Percentiles rank a stretch among this genome's conserved stretches.
Evolutionary conservation across 768 basidiomycete species (phyloP).

Genomic region (Mycena crocata): DNA sequence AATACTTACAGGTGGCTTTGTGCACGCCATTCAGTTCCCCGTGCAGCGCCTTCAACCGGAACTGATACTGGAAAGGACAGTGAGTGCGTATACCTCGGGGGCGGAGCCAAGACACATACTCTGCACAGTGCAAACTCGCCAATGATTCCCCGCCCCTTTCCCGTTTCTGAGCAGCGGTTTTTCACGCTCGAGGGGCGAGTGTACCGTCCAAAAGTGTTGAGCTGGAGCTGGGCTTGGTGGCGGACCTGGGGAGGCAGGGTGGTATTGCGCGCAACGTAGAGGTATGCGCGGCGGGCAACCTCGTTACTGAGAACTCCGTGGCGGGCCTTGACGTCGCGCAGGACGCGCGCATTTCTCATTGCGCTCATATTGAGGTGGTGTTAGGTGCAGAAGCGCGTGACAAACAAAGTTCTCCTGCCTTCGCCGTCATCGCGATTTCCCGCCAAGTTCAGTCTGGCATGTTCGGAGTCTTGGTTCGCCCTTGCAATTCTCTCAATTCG

Average conservation of each 20-base stretch:
- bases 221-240: constrained; percentile 93
- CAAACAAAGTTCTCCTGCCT: constrained; percentile 2
- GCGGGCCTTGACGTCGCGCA: constrained; percentile 86
- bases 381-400: neutral
- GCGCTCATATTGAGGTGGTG: constrained; percentile 1
- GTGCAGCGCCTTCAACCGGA: constrained; percentile 84
- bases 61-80: constrained; percentile 75
- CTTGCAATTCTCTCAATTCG: neutral
- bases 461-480: constrained; percentile 9
- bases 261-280: constrained; percentile 94
- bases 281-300: constrained; percentile 87
- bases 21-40: constrained; percentile 89
- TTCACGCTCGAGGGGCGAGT: constrained; percentile 90
- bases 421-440: neutral
- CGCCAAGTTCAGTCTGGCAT: constrained; percentile 1
- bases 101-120: constrained; percentile 57
- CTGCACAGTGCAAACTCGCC: constrained; percentile 90
- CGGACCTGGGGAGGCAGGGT: constrained; percentile 89
- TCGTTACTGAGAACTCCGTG: constrained; percentile 79
- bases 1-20: constrained; percentile 81
- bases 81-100: constrained; percentile 18
- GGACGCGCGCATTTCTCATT: constrained; percentile 62
- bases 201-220: constrained; percentile 87
- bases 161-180: constrained; percentile 89
- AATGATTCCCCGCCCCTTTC: constrained; percentile 88